These are phyloP conservation scores for Rhynchospora breviuscula DNA, from an alignment of 176 grass and related monocot species.

Conservation along the genomic window DNA sequence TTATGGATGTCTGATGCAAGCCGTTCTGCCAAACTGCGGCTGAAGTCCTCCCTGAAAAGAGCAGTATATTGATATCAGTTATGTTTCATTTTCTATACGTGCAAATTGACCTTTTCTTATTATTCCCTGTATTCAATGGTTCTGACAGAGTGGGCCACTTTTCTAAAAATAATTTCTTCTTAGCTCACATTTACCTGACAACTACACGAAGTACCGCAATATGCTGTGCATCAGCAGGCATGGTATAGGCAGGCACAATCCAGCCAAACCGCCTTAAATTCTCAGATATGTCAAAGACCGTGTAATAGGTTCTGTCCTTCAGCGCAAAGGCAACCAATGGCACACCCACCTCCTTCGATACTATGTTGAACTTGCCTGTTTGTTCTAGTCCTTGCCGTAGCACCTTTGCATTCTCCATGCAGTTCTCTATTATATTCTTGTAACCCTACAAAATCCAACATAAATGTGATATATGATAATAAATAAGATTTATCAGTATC, in stretches of 20 bases:
- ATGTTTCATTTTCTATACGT: neutral
- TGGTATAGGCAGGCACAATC: constrained; percentile 87
- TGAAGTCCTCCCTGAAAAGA: constrained; percentile 67
- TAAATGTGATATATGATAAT: neutral
- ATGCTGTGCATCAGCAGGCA: constrained; percentile 60
- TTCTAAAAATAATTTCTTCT: neutral
- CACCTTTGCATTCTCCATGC: constrained; percentile 38
- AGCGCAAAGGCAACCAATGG: constrained; percentile 66
- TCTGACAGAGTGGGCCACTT: neutral
- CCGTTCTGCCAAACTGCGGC: constrained; percentile 48
- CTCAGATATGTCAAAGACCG: constrained; percentile 55
- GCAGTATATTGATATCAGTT: neutral
- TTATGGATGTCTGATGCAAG: constrained; percentile 43
- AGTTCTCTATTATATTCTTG: constrained; percentile 75
- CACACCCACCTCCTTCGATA: constrained; percentile 70
- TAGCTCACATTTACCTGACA: constrained; percentile 23
- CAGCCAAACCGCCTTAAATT: constrained; percentile 64
- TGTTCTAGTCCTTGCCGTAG: constrained; percentile 40
- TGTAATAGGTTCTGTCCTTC: constrained; percentile 46
- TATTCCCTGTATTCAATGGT: neutral
- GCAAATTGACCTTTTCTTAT: neutral
- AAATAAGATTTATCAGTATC: too few species aligned
- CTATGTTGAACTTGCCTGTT: constrained; percentile 45
- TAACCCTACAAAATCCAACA: constrained; percentile 45
- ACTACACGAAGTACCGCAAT: constrained; percentile 71